A percentile compares a stretch with the other conserved stretches of the same genome.
Conservation (phyloP, 1,139 yeast genomes). For the Debaryomycetaceae sp. region DNA sequence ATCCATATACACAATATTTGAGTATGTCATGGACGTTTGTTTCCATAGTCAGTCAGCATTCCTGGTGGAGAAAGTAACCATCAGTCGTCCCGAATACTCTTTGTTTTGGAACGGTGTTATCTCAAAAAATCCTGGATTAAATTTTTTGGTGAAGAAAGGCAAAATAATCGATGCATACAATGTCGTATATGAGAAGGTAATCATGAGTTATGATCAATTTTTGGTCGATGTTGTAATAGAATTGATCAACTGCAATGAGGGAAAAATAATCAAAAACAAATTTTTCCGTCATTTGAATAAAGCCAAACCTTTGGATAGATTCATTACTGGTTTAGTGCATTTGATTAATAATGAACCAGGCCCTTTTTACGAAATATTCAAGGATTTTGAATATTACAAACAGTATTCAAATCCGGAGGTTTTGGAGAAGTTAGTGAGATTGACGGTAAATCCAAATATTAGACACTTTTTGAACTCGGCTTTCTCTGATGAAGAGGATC, state of each 20-base stretch:
- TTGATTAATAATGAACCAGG: slow-evolving; percentile 27
- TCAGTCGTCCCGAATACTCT: slow-evolving; percentile 20
- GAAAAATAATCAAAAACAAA: slow-evolving; percentile 18
- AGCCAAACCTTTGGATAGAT: slow-evolving; percentile 19
- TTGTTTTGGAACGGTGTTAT: slow-evolving; percentile 28
- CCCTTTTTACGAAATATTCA: slow-evolving; percentile 22
- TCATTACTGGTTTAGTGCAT: slow-evolving; percentile 34
- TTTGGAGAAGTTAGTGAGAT: slow-evolving; percentile 1
- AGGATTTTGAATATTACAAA: slow-evolving; percentile 11
- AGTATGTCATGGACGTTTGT: slow-evolving; percentile 27
- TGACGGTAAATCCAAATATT: slow-evolving; percentile 15
- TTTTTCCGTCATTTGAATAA: slow-evolving; percentile 20
- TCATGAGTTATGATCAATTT: slow-evolving; percentile 19
- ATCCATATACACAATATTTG: slow-evolving; percentile 19
- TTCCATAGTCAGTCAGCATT: slow-evolving; percentile 10
- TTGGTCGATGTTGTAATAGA: slow-evolving; percentile 30
- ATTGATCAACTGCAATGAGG: slow-evolving; percentile 28
- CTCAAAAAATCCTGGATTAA: slow-evolving; percentile 17
- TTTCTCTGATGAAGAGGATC: slow-evolving; percentile 11
- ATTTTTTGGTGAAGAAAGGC: slow-evolving; percentile 16
- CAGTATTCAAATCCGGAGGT: background rate
- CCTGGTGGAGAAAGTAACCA: slow-evolving; percentile 4
- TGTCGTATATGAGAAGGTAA: slow-evolving; percentile 17
- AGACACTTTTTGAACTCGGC: slow-evolving; percentile 19
- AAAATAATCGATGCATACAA: slow-evolving; percentile 27